Percentiles rank a stretch among this genome's conserved stretches.
Conservation (phyloP, 2,329 filamentous ascomycete genomes). For the Ophiostoma himal-ulmi region DNA sequence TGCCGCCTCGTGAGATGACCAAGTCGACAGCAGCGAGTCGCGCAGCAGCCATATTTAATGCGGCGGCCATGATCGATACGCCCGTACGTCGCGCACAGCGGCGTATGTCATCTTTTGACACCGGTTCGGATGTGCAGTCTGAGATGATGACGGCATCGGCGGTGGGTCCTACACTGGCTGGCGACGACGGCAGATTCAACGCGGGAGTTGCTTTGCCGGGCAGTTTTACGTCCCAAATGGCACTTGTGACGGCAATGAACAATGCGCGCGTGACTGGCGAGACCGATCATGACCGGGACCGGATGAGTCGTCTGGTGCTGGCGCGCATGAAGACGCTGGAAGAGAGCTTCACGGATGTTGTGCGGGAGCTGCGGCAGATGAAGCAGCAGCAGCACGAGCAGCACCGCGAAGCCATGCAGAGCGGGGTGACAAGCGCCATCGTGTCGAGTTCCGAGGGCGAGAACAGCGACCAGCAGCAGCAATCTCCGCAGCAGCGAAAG, state of each 20-base stretch:
- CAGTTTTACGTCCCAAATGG: constrained; percentile 78
- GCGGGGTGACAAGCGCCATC: constrained; percentile 30
- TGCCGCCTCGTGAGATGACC: constrained; percentile 46
- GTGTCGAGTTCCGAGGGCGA: constrained; percentile 49
- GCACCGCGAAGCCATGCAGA: constrained; percentile 26
- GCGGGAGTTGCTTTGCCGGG: constrained; percentile 53
- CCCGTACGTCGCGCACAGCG: constrained; percentile 38
- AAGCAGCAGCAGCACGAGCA: constrained; percentile 35
- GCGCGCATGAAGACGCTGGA: constrained; percentile 90
- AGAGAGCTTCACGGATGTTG: constrained; percentile 82
- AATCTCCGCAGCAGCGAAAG: not conserved
- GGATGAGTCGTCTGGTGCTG: constrained; percentile 74
- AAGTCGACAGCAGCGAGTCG: constrained; percentile 53
- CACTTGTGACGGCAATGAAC: constrained; percentile 57
- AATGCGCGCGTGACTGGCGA: constrained; percentile 34
- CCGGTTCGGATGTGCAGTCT: constrained; percentile 56
- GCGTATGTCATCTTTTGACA: constrained; percentile 59
- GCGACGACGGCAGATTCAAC: constrained; percentile 39
- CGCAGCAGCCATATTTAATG: constrained; percentile 41
- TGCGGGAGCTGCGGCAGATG: constrained; percentile 68
- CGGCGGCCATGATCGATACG: constrained; percentile 40
- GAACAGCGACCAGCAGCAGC: constrained; percentile 26
- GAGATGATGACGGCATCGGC: constrained; percentile 54
- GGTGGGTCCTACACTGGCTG: constrained; percentile 39
- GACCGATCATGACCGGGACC: constrained; percentile 51